These are phyloP conservation scores for Galerina marginata DNA, from an alignment of 768 basidiomycete genomes.

Conservation along the genomic window DNA sequence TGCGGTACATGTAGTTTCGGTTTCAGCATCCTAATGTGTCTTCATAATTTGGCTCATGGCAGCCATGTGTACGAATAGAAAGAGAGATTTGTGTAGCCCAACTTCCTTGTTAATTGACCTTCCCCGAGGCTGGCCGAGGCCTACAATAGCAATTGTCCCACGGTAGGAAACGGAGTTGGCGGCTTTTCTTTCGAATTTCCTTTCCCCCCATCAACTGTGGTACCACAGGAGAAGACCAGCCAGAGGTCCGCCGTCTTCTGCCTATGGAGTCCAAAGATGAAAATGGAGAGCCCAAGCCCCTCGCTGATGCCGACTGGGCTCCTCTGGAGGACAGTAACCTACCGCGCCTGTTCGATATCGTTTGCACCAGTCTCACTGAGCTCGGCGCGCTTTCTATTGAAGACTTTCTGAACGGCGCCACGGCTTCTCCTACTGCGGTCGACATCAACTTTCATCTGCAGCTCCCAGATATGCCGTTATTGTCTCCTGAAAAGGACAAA, in stretches of 20 bases:
- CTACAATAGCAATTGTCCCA: no score
- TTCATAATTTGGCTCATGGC: no score
- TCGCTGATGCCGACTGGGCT: conserved; percentile 20
- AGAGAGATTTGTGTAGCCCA: no score
- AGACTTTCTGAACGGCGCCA: conserved; percentile 29
- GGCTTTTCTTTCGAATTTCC: no score
- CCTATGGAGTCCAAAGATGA: conserved; percentile 7
- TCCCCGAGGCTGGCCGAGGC: no score
- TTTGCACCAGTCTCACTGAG: conserved; percentile 25
- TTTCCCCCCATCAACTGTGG: no score
- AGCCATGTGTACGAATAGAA: no score
- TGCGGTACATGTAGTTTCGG: no score
- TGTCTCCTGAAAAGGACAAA: conserved; percentile 18
- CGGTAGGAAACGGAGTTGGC: no score
- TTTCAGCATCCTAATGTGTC: no score
- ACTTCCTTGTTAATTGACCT: no score
- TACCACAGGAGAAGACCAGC: no score
- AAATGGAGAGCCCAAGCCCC: neutral
- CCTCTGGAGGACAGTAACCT: conserved; percentile 22
- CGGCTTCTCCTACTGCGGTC: conserved; percentile 15
- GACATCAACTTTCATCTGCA: conserved; percentile 27
- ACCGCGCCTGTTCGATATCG: conserved; percentile 29
- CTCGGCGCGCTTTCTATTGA: conserved; percentile 35
- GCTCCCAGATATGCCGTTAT: conserved; percentile 17
- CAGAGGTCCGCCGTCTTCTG: neutral